Base-by-base conservation (phyloP, 495 filamentous ascomycete genomes). In the Penicillium cinerascens region DNA sequence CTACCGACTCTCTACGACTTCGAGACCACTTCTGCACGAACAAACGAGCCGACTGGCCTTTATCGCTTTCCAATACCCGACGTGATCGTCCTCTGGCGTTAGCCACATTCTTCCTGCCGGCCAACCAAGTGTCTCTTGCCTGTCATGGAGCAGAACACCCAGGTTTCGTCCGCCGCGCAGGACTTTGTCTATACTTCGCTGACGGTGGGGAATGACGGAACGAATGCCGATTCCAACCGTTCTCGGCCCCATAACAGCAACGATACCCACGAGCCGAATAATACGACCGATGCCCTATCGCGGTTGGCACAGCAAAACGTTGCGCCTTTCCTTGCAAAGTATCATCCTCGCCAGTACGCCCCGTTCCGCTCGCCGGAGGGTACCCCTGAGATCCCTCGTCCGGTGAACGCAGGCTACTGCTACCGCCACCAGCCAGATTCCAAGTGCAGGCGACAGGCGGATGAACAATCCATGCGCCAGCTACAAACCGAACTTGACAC, bases 401-500 rank as follows among this genome's bases (percentile, higher is more conserved):
- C 60, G 16, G 64, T 60, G 27, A 96, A 93, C 65, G 93, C 90
- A 42, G 91, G 87, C 66, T 97, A 89, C 73, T 99, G 93, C 69
- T 97, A 99, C 69, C 84, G 93, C 26, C 93, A 99, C 67, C 81
- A 88, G 40, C 95, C 93, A 18, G 95, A 97, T 63, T 82, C 92
- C 25, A 96, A 96, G 73, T 99, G 93, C 69, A 75, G 89, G 47
- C 80, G 92, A 47, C 90, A 93, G 49, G 91, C 89, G 35, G 89
- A 97, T 72, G 93, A 97, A 68, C 85, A 88, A 33, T 91, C 92
- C 36, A 97, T 97, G 95, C 88, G 91, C 59, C 86, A 90, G 70
- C 78, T 99, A 49, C 93, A 97, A 64, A 82, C 82, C 84, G 88
- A 92, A 58, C 81, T 98, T 44, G 85, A 92, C 71, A 82, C 82